Conservation (phyloP, 2,329 filamentous ascomycete species). For the Cladobotryum protrusum region DNA sequence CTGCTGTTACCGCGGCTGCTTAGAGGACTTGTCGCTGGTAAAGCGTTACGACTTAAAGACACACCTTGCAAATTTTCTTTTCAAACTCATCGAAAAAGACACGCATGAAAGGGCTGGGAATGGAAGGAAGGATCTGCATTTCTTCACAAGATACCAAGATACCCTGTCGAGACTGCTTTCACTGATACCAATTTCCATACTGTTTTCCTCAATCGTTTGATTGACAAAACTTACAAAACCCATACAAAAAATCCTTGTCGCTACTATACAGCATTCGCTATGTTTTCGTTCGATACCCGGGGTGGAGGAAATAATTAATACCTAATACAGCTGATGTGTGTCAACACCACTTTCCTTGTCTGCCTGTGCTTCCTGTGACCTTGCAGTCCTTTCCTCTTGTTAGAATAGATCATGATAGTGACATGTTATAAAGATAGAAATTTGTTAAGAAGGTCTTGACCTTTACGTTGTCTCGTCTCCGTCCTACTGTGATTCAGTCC, state of each 20-base stretch:
- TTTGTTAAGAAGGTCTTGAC: neutral
- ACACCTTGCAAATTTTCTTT: conserved; percentile 17
- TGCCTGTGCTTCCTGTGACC: neutral
- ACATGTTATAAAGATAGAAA: neutral
- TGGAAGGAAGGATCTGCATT: conserved; percentile 49
- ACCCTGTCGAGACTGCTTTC: conserved; percentile 48
- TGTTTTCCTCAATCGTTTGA: conserved; percentile 20
- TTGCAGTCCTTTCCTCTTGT: neutral
- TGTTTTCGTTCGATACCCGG: conserved; percentile 36
- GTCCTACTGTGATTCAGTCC: too few relatives aligned
- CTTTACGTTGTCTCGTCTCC: too few relatives aligned
- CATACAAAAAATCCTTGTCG: conserved; percentile 19
- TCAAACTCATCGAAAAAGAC: conserved; percentile 23
- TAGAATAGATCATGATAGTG: neutral
- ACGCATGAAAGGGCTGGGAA: conserved; percentile 39
- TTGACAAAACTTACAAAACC: conserved; percentile 14
- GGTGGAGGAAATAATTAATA: conserved; percentile 36
- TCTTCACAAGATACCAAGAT: conserved; percentile 46
- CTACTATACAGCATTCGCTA: conserved; percentile 23
- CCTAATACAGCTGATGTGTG: conserved; percentile 37
- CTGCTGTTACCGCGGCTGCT: conserved; percentile 46
- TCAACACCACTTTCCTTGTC: conserved; percentile 13
- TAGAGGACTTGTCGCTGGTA: conserved; percentile 31
- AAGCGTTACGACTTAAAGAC: conserved; percentile 20
- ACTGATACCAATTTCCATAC: conserved; percentile 36